phyloP scores from a whole-genome alignment of 192 early-diverging fungal genomes.

The Backusella psychrophila region DNA sequence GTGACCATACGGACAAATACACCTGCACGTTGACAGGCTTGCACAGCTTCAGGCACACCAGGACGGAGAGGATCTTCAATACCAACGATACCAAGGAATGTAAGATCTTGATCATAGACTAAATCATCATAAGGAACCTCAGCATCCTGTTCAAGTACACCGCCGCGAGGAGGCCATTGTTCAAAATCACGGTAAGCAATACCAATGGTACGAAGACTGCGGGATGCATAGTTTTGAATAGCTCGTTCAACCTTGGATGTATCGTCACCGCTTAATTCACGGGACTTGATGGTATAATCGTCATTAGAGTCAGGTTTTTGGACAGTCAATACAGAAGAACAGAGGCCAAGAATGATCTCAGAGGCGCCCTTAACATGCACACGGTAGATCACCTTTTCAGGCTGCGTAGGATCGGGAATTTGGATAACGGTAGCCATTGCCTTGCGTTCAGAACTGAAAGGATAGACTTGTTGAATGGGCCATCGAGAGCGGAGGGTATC shows the following conservation, averaged over 20 bases:
- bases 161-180: constrained; percentile 49
- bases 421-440: constrained; percentile 86
- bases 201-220: constrained; percentile 90
- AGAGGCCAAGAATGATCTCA: constrained; percentile 75
- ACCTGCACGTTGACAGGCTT: constrained; percentile 83
- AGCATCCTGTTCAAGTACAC: constrained; percentile 35
- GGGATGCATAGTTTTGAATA: constrained; percentile 72
- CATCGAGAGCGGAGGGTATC: constrained; percentile 57
- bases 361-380: constrained; percentile 95
- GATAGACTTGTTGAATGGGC: constrained; percentile 70
- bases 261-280: constrained; percentile 36
- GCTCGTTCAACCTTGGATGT: constrained; percentile 39
- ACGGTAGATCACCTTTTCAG: constrained; percentile 46
- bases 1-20: constrained; percentile 99
- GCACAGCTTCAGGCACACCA: constrained; percentile 91
- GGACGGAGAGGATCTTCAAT: constrained; percentile 96
- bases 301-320: constrained; percentile 27
- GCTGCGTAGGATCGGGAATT: constrained; percentile 46
- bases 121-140: constrained; percentile 57
- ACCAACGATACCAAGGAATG: constrained; percentile 86
- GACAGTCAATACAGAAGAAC: constrained; percentile 51
- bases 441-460: constrained; percentile 93
- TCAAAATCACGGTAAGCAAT: constrained; percentile 84
- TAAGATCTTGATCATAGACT: constrained; percentile 52
- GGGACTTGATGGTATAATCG: constrained; percentile 22